Conservation (phyloP, 2,329 filamentous ascomycete genomes). For the Mycosphaerella sp. region DNA sequence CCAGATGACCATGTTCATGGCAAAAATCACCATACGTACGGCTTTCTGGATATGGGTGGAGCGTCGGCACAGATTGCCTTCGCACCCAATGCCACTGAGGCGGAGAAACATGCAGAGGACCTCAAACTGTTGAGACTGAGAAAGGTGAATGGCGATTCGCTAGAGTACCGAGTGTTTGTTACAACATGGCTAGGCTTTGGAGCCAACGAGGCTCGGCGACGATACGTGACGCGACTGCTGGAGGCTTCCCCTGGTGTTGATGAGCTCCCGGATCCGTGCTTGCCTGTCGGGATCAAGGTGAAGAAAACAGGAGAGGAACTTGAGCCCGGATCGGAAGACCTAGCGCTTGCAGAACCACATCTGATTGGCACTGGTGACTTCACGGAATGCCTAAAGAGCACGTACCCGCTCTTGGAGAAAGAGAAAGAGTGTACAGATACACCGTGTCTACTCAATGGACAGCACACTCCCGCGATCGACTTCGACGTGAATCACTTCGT, state of each 20-base stretch:
- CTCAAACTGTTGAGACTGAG: conserved; percentile 80
- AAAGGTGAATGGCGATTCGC: conserved; percentile 67
- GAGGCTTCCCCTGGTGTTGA: conserved; percentile 60
- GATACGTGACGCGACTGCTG: conserved; percentile 74
- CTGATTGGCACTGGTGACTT: conserved; percentile 83
- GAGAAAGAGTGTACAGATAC: conserved; percentile 74
- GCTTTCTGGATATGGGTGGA: conserved; percentile 97
- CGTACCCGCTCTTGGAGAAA: conserved; percentile 82
- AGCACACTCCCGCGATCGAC: conserved; percentile 91
- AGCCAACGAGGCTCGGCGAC: conserved; percentile 82
- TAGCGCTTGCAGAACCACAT: conserved; percentile 41
- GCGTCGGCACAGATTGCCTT: conserved; percentile 98
- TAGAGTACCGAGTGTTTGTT: conserved; percentile 87
- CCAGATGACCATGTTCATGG: conserved; percentile 71
- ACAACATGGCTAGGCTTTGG: conserved; percentile 97
- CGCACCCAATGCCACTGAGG: conserved; percentile 86
- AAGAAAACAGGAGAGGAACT: conserved; percentile 63
- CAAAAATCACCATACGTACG: conserved; percentile 88
- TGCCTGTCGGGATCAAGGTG: conserved; percentile 70
- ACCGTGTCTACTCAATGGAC: conserved; percentile 83
- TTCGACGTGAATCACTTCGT: conserved; percentile 98
- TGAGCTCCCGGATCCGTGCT: conserved; percentile 83
- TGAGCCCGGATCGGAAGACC: conserved; percentile 40
- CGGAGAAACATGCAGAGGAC: conserved; percentile 81
- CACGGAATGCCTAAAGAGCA: conserved; percentile 72